Conservation (phyloP, 805 yeast genomes). For the Deakozyma indianensis region DNA sequence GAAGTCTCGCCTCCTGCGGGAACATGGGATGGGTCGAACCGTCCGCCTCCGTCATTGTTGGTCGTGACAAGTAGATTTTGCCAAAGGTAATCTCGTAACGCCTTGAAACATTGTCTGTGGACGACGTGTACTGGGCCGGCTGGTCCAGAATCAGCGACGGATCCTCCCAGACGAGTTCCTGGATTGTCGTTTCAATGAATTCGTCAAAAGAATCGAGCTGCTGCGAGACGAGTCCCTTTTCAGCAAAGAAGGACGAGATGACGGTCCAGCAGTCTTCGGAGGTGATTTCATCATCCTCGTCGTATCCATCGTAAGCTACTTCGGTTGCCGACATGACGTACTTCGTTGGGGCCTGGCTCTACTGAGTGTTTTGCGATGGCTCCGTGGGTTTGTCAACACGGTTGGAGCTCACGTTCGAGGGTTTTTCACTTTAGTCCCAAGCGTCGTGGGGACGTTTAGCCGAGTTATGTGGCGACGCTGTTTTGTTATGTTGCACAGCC, state of each 20-base stretch:
- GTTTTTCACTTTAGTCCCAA: neutral
- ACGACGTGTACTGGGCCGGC: constrained; percentile 94
- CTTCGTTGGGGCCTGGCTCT: neutral
- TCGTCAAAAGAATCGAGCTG: constrained; percentile 97
- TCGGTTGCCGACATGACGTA: neutral
- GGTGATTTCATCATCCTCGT: constrained; percentile 62
- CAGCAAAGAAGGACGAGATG: constrained; percentile 88
- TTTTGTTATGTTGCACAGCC: neutral
- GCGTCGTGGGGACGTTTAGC: neutral
- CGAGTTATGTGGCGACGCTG: neutral
- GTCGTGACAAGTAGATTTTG: constrained; percentile 88
- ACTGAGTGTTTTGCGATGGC: neutral
- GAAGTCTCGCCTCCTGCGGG: constrained; percentile 95
- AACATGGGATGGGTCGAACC: constrained; percentile 98
- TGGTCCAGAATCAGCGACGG: constrained; percentile 88
- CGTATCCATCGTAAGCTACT: constrained; percentile 37
- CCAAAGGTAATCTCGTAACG: constrained; percentile 97
- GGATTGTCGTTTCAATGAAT: constrained; percentile 91
- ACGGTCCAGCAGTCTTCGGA: constrained; percentile 99
- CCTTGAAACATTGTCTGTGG: constrained; percentile 76
- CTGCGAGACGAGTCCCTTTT: constrained; percentile 93
- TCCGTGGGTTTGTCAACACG: neutral
- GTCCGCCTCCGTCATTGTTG: constrained; percentile 98
- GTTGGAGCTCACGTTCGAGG: neutral
- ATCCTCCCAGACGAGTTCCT: constrained; percentile 93